Conservation (phyloP, 1,284 basidiomycete species). For the Cerrena zonata region DNA sequence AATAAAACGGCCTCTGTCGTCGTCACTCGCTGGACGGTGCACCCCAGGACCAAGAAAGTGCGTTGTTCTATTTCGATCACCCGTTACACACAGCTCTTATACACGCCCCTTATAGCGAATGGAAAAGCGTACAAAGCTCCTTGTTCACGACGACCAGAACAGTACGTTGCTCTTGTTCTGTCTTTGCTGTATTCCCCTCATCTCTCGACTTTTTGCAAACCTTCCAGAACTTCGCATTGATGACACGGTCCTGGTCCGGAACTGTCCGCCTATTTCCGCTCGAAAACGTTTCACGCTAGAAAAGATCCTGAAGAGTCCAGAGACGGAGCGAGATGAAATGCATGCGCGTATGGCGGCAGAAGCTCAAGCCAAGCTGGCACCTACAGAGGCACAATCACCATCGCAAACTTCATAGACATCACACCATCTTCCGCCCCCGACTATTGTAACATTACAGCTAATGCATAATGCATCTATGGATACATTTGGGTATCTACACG, state of each 20-base stretch:
- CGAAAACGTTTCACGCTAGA: slow-evolving; percentile 70
- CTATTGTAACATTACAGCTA: not conserved
- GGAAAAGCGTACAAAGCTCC: slow-evolving; percentile 67
- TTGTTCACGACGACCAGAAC: slow-evolving; percentile 68
- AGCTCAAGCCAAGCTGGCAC: not conserved
- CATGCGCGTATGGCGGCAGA: slow-evolving; percentile 18
- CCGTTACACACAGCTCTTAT: not conserved
- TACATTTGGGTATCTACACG: not conserved
- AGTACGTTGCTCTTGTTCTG: slow-evolving; percentile 34
- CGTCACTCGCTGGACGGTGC: slow-evolving; percentile 63
- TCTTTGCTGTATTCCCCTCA: not conserved
- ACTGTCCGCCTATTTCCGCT: slow-evolving; percentile 73
- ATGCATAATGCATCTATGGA: not conserved
- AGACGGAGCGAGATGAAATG: slow-evolving; percentile 45
- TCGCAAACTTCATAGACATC: not conserved
- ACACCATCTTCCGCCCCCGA: not conserved
- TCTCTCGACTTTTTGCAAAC: not conserved
- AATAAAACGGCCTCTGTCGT: slow-evolving; percentile 76
- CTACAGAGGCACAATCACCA: not conserved
- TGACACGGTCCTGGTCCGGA: slow-evolving; percentile 69
- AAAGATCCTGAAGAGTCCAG: slow-evolving; percentile 59
- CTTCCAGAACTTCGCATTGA: slow-evolving; percentile 53
- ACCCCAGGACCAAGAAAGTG: slow-evolving; percentile 71
- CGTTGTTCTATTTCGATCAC: slow-evolving; percentile 14
- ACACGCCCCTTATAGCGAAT: slow-evolving; percentile 43